These are phyloP conservation scores for Penicillium herquei DNA, from an alignment of 495 filamentous ascomycete genomes.

Conservation along the genomic window DNA sequence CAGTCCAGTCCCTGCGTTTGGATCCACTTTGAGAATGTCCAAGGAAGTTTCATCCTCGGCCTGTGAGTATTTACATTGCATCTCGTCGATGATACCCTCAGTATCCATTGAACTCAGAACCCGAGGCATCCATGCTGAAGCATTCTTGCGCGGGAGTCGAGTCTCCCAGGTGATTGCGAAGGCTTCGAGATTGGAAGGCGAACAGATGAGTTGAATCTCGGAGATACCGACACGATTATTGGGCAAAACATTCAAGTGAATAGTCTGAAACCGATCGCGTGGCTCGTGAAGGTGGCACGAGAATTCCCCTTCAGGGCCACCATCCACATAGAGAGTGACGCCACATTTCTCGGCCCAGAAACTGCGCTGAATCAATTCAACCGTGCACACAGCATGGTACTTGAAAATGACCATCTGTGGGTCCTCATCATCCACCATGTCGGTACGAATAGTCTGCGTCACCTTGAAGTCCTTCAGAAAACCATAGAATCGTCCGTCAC, in stretches of 20 bases:
- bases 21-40: background rate
- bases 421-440: background rate
- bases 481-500: slow-evolving; percentile 27
- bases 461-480: slow-evolving; percentile 34
- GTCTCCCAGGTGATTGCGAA: slow-evolving; percentile 32
- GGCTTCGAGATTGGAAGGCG: slow-evolving; percentile 21
- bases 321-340: slow-evolving; percentile 29
- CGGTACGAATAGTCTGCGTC: slow-evolving; percentile 27
- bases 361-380: slow-evolving; percentile 28
- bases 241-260: slow-evolving; percentile 15
- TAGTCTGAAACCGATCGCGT: slow-evolving; percentile 10
- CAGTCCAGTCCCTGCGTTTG: too few relatives aligned
- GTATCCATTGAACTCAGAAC: slow-evolving; percentile 9
- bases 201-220: slow-evolving; percentile 26
- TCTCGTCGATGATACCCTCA: background rate
- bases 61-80: background rate
- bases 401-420: slow-evolving; percentile 8
- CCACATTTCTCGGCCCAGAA: slow-evolving; percentile 37
- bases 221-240: slow-evolving; percentile 17
- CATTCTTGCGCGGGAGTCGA: background rate
- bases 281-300: slow-evolving; percentile 15
- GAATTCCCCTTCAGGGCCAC: slow-evolving; percentile 34
- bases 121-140: slow-evolving; percentile 26
- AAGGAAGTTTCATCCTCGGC: background rate
- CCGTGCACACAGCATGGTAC: slow-evolving; percentile 33